Base-by-base conservation (phyloP, 306 rosid species). In the Quercus parvula region DNA sequence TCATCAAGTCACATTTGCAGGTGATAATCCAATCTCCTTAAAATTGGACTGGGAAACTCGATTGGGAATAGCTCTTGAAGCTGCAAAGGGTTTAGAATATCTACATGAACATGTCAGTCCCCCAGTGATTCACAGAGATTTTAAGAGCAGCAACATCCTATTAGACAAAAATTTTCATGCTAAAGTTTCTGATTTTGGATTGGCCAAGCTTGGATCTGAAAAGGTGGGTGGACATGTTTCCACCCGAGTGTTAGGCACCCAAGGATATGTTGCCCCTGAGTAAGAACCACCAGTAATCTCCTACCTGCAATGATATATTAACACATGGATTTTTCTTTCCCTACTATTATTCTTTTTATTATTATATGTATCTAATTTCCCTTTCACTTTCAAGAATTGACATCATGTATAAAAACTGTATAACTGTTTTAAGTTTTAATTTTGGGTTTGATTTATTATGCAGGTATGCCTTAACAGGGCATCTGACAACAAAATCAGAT, bases 401-500 rank as follows among this genome's bases (percentile, higher is more conserved):
- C 57, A 8, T 76, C 44, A 61, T 12, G 51, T 12, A 61, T 63
- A 76, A 68, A 57, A 75, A 28, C 22, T 28, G 46, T 18, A 73
- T n/a, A 25, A 58, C 51, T 12, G 5, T 38, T 51, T 52, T 17
- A 20, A 62, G 74, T 52, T 54, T 72, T 8, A 7, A 17, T 5
- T 5, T 24, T 72, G 12, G 69, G 77, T 56, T 77, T 83, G 72
- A 33, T 76, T 78, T 67, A 17, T 63, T 56, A 30, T 91, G 81
- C 90, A 95, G 99, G 85, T 92, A 95, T 88, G 99, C 99, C 55
- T 85, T 95, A 66, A 95, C 99, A 2, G 99, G 97, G 51, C 99
- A 92, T 88, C 90, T 95, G 80, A 95, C 99, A 58, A 91, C 97
- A 64, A 92, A 95, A 84, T 95, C 99, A 17, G 99, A 95, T 76